These are phyloP conservation scores for Apiospora phragmitis DNA, from an alignment of 2,329 filamentous ascomycete species.

Conservation along the genomic window DNA sequence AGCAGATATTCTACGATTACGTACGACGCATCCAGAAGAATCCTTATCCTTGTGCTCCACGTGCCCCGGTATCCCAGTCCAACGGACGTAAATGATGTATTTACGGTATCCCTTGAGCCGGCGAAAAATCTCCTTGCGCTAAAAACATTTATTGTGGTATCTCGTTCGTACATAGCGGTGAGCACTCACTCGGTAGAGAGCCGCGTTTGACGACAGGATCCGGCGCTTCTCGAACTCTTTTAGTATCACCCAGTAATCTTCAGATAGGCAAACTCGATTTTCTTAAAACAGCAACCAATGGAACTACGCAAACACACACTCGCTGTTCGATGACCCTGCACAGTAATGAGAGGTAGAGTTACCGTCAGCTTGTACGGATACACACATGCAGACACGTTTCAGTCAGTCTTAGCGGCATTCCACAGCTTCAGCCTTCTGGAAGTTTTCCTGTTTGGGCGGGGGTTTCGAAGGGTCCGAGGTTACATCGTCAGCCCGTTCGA, in stretches of 20 bases:
- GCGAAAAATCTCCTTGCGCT: neutral
- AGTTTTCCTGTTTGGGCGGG: slow-evolving; percentile 7
- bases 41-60: slow-evolving; percentile 1
- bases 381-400: slow-evolving; percentile 1
- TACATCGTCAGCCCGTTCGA: neutral
- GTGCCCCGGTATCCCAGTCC: neutral
- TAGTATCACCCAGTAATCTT: neutral
- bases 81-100: neutral
- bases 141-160: neutral
- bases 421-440: slow-evolving; percentile 4
- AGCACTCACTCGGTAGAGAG: neutral
- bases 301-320: neutral
- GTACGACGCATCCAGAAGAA: neutral
- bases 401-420: neutral
- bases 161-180: neutral
- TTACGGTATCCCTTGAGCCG: neutral
- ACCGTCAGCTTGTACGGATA: neutral
- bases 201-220: neutral
- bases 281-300: neutral
- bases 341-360: neutral
- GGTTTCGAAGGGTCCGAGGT: slow-evolving; percentile 5
- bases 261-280: neutral
- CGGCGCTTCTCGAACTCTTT: neutral
- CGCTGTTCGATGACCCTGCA: neutral
- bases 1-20: neutral